Evolutionary conservation across 306 rosid genomes (phyloP).

Genomic region (Prunus padus): DNA sequence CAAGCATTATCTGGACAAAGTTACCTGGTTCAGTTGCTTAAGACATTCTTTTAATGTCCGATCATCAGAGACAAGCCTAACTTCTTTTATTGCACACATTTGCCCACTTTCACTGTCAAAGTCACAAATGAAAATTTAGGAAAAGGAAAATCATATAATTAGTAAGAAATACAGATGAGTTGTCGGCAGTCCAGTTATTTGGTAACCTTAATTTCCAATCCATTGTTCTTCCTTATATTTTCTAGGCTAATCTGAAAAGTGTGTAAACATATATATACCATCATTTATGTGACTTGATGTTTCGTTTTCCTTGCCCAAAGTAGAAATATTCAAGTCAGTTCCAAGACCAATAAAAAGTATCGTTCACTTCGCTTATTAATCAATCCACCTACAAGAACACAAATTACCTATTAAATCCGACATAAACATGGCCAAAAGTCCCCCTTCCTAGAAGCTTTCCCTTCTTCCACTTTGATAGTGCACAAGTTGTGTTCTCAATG

Average conservation of each 20-base stretch:
- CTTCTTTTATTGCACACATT: conserved; percentile 99
- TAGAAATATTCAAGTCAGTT: background rate
- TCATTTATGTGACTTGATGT: background rate
- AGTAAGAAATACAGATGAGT: background rate
- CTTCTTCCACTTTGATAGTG: conserved; percentile 77
- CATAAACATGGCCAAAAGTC: conserved; percentile 92
- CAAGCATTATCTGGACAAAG: background rate
- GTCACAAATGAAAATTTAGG: conserved; percentile 41
- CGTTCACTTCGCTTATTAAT: background rate
- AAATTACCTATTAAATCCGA: conserved; percentile 82
- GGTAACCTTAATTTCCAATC: background rate
- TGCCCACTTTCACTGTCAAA: conserved; percentile 86
- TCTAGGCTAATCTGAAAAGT: background rate
- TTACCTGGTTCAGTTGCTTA: conserved; percentile 93
- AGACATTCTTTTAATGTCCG: conserved; percentile 84
- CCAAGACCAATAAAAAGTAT: background rate
- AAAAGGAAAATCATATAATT: conserved; percentile 18
- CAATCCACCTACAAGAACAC: background rate
- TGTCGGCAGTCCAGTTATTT: background rate
- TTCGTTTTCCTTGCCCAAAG: background rate
- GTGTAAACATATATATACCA: background rate
- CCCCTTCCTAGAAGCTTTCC: conserved; percentile 97
- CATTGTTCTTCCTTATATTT: background rate
- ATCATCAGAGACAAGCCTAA: conserved; percentile 78
- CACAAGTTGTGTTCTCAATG: conserved; percentile 35